These are phyloP conservation scores for Ananas comosus DNA, from an alignment of 176 grass and related monocot genomes.

Conservation along the genomic window DNA sequence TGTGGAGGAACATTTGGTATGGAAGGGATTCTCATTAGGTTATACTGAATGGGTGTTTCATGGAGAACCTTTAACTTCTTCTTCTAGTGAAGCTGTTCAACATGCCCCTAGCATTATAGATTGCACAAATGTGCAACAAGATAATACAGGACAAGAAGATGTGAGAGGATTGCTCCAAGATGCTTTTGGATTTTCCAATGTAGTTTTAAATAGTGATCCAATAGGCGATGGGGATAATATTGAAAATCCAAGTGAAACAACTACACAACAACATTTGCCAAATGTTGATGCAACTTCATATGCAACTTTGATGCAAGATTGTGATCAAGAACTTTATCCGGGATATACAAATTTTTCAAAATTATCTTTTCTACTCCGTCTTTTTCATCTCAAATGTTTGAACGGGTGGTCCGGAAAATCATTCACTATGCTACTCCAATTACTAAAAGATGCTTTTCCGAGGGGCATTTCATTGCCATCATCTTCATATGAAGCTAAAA, in stretches of 20 bases:
- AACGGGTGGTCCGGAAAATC: too few relatives aligned
- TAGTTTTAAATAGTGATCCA: too few relatives aligned
- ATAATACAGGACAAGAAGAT: too few relatives aligned
- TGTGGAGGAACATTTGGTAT: background rate
- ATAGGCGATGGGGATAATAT: too few relatives aligned
- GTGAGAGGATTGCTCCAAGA: too few relatives aligned
- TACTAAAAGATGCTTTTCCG: background rate
- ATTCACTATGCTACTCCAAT: background rate
- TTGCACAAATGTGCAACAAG: too few relatives aligned
- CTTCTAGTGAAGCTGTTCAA: too few relatives aligned
- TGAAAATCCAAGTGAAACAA: too few relatives aligned
- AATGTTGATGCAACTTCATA: background rate
- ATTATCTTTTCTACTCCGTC: background rate
- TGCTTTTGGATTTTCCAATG: too few relatives aligned
- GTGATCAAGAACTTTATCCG: background rate
- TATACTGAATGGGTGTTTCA: too few relatives aligned
- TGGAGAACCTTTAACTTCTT: too few relatives aligned
- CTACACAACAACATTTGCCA: background rate
- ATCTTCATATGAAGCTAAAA: background rate
- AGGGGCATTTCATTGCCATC: background rate
- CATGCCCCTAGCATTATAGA: too few relatives aligned
- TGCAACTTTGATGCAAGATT: background rate
- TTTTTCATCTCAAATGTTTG: background rate
- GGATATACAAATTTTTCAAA: background rate
- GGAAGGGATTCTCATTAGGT: background rate